These are phyloP conservation scores for Candida labiduridarum DNA, from an alignment of 1,139 yeast species.

Conservation along the genomic window DNA sequence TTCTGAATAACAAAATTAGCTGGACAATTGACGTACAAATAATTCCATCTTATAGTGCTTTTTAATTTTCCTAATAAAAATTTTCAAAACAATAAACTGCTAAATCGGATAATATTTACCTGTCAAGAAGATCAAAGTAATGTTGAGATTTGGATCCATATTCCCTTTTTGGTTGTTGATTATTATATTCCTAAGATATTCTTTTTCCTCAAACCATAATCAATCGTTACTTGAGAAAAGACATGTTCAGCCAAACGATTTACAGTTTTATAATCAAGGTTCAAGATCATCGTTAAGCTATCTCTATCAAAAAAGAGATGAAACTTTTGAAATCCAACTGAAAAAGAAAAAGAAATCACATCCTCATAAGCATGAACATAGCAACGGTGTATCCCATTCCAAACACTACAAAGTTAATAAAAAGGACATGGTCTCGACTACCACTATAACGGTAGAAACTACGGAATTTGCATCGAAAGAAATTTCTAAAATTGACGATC, in stretches of 20 bases:
- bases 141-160: not conserved
- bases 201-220: not conserved
- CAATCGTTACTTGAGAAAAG: not conserved
- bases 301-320: conserved; percentile 2
- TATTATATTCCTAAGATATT: too few species aligned
- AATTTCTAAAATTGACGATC: not conserved
- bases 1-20: not conserved
- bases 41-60: not conserved
- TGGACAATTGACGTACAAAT: too few species aligned
- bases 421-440: not conserved
- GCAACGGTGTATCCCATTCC: not conserved
- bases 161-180: not conserved
- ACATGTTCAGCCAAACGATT: conserved; percentile 6
- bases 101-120: too few species aligned
- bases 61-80: not conserved
- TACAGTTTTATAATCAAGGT: conserved; percentile 6
- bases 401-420: not conserved
- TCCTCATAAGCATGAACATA: not conserved
- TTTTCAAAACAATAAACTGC: not conserved
- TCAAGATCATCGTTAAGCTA: conserved; percentile 6
- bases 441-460: not conserved
- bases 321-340: not conserved
- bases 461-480: not conserved
- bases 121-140: not conserved
- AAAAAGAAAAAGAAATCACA: not conserved